Evolutionary conservation across 768 basidiomycete species (phyloP), one percentile per base, ranked within the genome.

Genomic region (Naematelia aurantialba): DNA sequence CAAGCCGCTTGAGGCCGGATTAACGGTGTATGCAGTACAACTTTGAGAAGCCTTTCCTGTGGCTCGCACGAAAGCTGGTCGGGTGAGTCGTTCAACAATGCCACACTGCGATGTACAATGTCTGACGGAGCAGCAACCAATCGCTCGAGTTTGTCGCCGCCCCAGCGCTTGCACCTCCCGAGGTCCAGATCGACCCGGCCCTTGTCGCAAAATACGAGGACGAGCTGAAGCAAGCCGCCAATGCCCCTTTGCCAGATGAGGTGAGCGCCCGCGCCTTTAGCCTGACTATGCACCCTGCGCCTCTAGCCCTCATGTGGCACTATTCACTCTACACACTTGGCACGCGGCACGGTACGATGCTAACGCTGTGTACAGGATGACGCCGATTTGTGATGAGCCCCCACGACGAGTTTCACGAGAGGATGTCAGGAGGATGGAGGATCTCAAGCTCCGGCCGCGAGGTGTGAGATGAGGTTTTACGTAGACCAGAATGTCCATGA

Each of bases 11-110:
- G n/a, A 29, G 13, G 2, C 17, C 39, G 17, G 25, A 50, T 25
- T 54, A 48, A 47, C 51, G n/a, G 13, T 56, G 10, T 45, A 14
- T 45, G 5, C 52, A 67, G 66, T 99, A 98, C 80, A 99, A 99
- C 83, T 98, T 98, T 76, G 96, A 99, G 81, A 97, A 97, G 79
- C 96, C 96, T 51, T 98, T 99, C 90, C 84, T 99, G 65, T 98
- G 96, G 96, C 83, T 98, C 77, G 93, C 91, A 59, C 85, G 91
- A 81, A 99, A 98, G 81, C 83, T 99, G 63, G 93, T 94, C 65
- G 94, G 92, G 91, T 91, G 71, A 62, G 89, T 82, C 4, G 39
- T 30, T n/a, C 19, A 27, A 44, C n/a, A n/a, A n/a, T n/a, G n/a
- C n/a, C n/a, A n/a, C n/a, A n/a, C n/a, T n/a, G 31, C 3, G 1